Evolutionary conservation across 805 yeast genomes (phyloP), one percentile per base, ranked within the genome.

Genomic region (Ogataea henricii): DNA sequence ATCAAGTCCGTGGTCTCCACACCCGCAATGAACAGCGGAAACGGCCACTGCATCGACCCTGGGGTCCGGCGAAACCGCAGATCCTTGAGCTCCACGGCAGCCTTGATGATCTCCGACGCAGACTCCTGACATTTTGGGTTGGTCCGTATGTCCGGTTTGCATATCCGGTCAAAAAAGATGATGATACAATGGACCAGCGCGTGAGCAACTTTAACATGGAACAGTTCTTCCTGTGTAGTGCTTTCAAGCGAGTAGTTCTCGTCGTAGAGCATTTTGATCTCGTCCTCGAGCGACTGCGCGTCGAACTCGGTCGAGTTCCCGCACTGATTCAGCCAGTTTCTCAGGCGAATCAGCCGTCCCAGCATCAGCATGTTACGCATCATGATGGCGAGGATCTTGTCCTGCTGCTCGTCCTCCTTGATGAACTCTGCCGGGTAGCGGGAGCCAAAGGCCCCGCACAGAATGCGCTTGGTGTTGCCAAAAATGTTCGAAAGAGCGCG

Each of bases 231-330:
- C 18, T 39, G 21, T 10, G 43, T 25, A 26, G 29, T 26, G 14
- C 29, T 17, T 10, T 26, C 26, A 20, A 39, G 14, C 33, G 30
- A 26, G 34, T 30, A 30, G 25, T 47, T 47, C 18, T 47, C 47
- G n/a, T 17, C 14, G 18, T 33, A 22, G 9, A 47, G 38, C 18
- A 25, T 27, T 12, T 34, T 34, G 34, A 47, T 47, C 20, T 47
- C 50, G n/a, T 37, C 38, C 6, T 39, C 34, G 3, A 39, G 30
- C 6, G 43, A 43, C 8, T 38, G 22, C 12, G 47, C 23, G 37
- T 48, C 48, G 23, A 48, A 48, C 22, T 48, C 51, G 16, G 48
- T 48, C 7, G 51, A 48, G 30, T 48, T 48, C 18, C 51, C 51
- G 26, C 51, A 48, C 22, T 48, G 51, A 26, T 48, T 48, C 17